Evolutionary conservation across 306 rosid species (phyloP).

Genomic region (Begonia masoniana): DNA sequence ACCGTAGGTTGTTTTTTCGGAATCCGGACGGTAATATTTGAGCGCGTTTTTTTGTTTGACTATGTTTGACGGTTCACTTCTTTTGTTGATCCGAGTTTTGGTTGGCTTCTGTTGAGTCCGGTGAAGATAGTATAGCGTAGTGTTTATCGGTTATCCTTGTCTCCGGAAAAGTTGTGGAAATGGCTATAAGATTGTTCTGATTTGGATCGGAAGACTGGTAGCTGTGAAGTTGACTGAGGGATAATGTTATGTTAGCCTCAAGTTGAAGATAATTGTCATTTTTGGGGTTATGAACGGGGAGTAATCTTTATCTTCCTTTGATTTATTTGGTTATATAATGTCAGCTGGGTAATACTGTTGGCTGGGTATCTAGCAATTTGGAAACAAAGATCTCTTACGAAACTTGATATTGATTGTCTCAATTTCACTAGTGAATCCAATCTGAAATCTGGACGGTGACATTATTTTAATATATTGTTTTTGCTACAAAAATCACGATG

Average conservation of each 20-base stretch:
- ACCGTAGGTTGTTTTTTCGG: conserved; percentile 3
- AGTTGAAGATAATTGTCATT: conserved; percentile 8
- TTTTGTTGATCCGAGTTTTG: background rate
- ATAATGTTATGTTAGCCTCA: conserved; percentile 9
- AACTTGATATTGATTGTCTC: conserved; percentile 1
- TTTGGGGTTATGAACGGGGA: conserved; percentile 14
- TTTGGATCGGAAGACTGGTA: conserved; percentile 13
- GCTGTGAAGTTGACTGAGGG: conserved; percentile 10
- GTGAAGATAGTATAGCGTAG: conserved; percentile 10
- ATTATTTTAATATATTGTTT: too few relatives aligned
- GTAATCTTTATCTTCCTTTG: conserved; percentile 5
- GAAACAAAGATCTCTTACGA: conserved; percentile 16
- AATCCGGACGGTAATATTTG: conserved; percentile 7
- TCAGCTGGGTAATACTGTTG: background rate
- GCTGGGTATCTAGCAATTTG: too few relatives aligned
- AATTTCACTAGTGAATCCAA: too few relatives aligned
- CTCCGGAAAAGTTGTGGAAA: conserved; percentile 21
- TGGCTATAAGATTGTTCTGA: conserved; percentile 15
- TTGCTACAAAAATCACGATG: too few relatives aligned
- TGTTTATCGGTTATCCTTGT: conserved; percentile 12
- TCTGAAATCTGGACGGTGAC: too few relatives aligned
- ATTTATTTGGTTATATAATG: conserved; percentile 2
- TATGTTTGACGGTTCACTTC: background rate
- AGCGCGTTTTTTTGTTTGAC: conserved; percentile 4
- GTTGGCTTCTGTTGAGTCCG: background rate